Evolutionary conservation across 1,284 basidiomycete species (phyloP).

Genomic region (Rhodofomes roseus): DNA sequence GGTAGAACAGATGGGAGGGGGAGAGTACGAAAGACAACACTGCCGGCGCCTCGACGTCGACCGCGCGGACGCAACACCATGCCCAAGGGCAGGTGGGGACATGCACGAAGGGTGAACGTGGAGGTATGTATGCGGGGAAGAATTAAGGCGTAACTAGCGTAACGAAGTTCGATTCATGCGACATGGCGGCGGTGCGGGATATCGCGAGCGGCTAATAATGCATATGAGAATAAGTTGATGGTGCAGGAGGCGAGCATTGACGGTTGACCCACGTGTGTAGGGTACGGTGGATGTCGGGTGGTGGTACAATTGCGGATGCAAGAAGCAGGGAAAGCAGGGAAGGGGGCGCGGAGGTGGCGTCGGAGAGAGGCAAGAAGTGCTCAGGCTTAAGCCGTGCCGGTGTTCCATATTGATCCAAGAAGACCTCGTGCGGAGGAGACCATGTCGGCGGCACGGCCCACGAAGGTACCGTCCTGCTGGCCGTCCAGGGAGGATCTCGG

Average conservation of each 20-base stretch:
- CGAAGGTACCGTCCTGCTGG: slow-evolving; percentile 39
- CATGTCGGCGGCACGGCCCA: slow-evolving; percentile 69
- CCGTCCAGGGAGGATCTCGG: slow-evolving; percentile 23
- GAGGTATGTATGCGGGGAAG: neutral
- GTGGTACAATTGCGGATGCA: neutral
- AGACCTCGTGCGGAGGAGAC: slow-evolving; percentile 63
- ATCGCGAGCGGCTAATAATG: slow-evolving; percentile 13
- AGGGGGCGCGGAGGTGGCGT: neutral
- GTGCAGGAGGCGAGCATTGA: slow-evolving; percentile 4
- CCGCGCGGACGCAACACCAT: neutral
- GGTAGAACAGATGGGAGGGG: neutral
- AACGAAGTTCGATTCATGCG: slow-evolving; percentile 6
- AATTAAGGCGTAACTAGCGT: slow-evolving; percentile 5
- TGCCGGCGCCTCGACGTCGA: slow-evolving; percentile 6
- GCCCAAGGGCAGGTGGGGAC: neutral
- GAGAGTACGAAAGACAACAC: neutral
- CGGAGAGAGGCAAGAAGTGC: neutral
- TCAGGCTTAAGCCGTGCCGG: slow-evolving; percentile 9
- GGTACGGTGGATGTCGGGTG: slow-evolving; percentile 7
- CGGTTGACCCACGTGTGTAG: slow-evolving; percentile 7
- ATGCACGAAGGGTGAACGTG: slow-evolving; percentile 3
- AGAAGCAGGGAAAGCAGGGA: neutral
- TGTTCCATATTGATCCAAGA: slow-evolving; percentile 46
- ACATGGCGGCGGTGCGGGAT: slow-evolving; percentile 5
- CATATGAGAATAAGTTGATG: slow-evolving; percentile 20